Evolutionary conservation across 169 alveolate species (phyloP).

Genomic region (Eimeria necatrix): DNA sequence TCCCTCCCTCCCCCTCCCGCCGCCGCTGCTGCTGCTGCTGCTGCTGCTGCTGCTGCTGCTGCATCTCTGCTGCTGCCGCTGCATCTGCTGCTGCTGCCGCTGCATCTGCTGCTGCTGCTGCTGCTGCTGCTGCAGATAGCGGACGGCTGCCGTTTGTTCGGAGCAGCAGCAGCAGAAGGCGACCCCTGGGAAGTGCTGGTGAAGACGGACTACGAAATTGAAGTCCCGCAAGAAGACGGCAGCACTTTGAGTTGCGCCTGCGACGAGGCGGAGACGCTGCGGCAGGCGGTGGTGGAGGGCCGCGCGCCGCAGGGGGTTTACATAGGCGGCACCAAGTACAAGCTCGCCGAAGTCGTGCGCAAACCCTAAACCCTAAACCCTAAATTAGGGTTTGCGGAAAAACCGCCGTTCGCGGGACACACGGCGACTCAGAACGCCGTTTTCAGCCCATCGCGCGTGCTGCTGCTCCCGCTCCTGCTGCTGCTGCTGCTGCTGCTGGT

Average conservation of each 20-base stretch:
- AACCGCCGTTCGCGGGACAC: too few relatives aligned
- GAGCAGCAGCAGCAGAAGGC: slow-evolving; percentile 82
- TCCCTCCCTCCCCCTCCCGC: not conserved
- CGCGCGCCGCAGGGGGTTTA: slow-evolving; percentile 86
- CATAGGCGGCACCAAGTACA: slow-evolving; percentile 85
- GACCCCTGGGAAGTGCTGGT: slow-evolving; percentile 82
- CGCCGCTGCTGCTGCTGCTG: not conserved
- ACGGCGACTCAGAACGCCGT: too few relatives aligned
- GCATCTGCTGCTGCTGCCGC: not conserved
- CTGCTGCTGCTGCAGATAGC: slow-evolving; percentile 61
- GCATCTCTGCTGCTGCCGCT: not conserved
- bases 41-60: not conserved
- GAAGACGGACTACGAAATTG: slow-evolving; percentile 85
- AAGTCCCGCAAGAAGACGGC: slow-evolving; percentile 82
- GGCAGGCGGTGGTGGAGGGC: slow-evolving; percentile 84
- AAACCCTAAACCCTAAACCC: not conserved
- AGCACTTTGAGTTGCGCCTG: slow-evolving; percentile 36
- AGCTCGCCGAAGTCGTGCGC: slow-evolving; percentile 79
- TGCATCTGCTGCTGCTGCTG: not conserved
- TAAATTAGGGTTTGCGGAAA: not conserved
- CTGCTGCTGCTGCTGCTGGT: too few relatives aligned
- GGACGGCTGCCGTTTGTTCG: slow-evolving; percentile 83
- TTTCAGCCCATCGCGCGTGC: too few relatives aligned
- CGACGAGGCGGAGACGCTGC: slow-evolving; percentile 83
- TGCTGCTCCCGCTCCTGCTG: too few relatives aligned